Conservation (phyloP, 2,329 filamentous ascomycete genomes). For the Chaetomium sp. region DNA sequence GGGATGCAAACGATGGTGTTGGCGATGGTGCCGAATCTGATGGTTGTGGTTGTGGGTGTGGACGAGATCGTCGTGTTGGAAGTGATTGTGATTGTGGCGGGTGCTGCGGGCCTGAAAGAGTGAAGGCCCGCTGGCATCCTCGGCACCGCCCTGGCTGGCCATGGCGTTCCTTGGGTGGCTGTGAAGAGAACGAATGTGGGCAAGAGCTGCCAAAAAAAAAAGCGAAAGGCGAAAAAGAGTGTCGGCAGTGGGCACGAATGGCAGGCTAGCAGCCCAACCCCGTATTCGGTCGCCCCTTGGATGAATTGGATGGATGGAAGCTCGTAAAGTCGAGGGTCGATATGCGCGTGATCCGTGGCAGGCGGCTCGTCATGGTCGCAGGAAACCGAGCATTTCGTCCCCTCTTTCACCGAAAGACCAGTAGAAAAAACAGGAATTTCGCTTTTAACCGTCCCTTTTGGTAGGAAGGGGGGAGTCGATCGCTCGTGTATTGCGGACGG, state of each 20-base stretch:
- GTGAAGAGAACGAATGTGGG: constrained; percentile 13
- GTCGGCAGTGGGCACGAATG: constrained; percentile 13
- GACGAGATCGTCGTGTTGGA: constrained; percentile 8
- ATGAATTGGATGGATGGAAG: constrained; percentile 8
- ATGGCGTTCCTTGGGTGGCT: constrained; percentile 33
- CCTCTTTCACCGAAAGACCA: constrained; percentile 3
- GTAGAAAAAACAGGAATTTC: constrained; percentile 5
- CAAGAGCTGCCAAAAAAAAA: constrained; percentile 9
- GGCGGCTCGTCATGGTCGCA: constrained; percentile 22
- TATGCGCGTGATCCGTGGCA: constrained; percentile 16
- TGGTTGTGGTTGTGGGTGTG: constrained; percentile 26
- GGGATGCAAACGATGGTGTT: constrained; percentile 14
- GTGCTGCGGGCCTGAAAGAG: constrained; percentile 40
- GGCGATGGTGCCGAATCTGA: constrained; percentile 27
- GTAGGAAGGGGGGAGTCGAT: neutral
- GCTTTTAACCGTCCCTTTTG: neutral
- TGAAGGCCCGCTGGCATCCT: constrained; percentile 40
- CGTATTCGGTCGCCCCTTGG: constrained; percentile 20
- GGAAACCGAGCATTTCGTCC: constrained; percentile 19
- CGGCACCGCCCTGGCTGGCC: constrained; percentile 34
- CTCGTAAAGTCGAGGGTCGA: constrained; percentile 16
- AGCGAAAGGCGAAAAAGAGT: constrained; percentile 15
- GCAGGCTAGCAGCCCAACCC: constrained; percentile 11
- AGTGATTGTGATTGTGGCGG: constrained; percentile 25
- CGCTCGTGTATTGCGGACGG: neutral